Conservation (phyloP, 208 protist genomes). For the Balamuthia mandrillaris region DNA sequence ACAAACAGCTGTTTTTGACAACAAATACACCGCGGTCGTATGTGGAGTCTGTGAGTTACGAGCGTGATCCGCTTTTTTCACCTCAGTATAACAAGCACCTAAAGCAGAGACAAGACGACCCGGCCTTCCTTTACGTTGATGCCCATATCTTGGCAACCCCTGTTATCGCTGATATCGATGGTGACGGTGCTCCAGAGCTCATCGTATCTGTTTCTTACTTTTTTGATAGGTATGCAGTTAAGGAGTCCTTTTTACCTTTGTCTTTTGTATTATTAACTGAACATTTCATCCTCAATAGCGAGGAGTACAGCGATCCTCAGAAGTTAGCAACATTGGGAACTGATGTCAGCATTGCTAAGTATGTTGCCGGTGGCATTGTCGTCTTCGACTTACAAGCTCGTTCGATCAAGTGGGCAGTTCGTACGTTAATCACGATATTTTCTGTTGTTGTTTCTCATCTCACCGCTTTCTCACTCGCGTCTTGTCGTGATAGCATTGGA, state of each 20-base stretch:
- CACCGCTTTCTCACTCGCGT: background rate
- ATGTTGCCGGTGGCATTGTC: slow-evolving; percentile 82
- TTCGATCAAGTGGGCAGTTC: slow-evolving; percentile 75
- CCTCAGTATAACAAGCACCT: background rate
- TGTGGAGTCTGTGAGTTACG: background rate
- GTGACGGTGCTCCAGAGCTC: slow-evolving; percentile 79
- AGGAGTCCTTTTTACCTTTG: background rate
- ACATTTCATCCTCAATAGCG: slow-evolving; percentile 43
- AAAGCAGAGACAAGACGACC: background rate
- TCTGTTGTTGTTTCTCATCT: background rate
- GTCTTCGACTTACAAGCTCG: slow-evolving; percentile 79
- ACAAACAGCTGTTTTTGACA: background rate
- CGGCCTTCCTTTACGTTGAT: slow-evolving; percentile 75
- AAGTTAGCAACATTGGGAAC: slow-evolving; percentile 32
- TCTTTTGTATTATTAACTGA: background rate
- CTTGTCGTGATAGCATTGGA: slow-evolving; percentile 73
- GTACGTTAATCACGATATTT: background rate
- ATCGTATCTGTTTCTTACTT: slow-evolving; percentile 86
- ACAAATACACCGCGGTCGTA: slow-evolving; percentile 52
- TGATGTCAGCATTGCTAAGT: slow-evolving; percentile 72
- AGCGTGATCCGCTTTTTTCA: slow-evolving; percentile 37
- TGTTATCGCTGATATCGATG: slow-evolving; percentile 78
- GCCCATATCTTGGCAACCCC: slow-evolving; percentile 83
- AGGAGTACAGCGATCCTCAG: slow-evolving; percentile 34
- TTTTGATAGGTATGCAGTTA: slow-evolving; percentile 69